These are phyloP conservation scores for Cercophora samala DNA, from an alignment of 495 filamentous ascomycete species.

Conservation along the genomic window DNA sequence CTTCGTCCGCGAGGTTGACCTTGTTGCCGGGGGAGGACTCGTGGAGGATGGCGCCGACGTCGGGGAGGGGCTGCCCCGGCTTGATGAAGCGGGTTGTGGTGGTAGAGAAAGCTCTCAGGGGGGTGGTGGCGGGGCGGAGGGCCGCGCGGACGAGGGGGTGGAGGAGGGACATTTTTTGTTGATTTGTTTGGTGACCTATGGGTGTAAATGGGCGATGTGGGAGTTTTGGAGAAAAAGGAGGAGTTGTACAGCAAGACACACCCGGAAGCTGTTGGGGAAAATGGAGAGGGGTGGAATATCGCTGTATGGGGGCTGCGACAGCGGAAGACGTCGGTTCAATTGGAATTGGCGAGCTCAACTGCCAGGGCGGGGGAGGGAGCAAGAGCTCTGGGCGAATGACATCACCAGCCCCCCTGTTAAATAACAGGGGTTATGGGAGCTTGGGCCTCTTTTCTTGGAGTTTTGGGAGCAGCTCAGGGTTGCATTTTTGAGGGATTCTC, in stretches of 20 bases:
- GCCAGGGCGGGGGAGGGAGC: neutral
- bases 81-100: slow-evolving; percentile 50
- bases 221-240: neutral
- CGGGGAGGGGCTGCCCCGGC: slow-evolving; percentile 60
- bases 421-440: neutral
- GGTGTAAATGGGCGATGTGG: neutral
- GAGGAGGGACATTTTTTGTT: slow-evolving; percentile 10
- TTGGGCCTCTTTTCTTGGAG: neutral
- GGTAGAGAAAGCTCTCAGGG: slow-evolving; percentile 49
- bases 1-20: slow-evolving; percentile 76
- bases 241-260: too few species aligned
- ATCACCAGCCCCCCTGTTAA: neutral
- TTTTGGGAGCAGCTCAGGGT: too few species aligned
- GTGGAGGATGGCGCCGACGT: slow-evolving; percentile 53
- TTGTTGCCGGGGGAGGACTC: slow-evolving; percentile 73
- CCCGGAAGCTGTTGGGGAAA: neutral
- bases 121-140: slow-evolving; percentile 16
- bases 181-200: too few species aligned
- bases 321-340: neutral
- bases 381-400: neutral
- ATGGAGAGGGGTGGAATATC: neutral
- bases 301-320: neutral
- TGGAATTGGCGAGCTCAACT: neutral
- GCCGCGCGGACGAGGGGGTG: slow-evolving; percentile 10
- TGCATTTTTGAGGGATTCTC: too few species aligned